Conservation (phyloP, 805 yeast species). For the Kurtzmaniella fragi region DNA sequence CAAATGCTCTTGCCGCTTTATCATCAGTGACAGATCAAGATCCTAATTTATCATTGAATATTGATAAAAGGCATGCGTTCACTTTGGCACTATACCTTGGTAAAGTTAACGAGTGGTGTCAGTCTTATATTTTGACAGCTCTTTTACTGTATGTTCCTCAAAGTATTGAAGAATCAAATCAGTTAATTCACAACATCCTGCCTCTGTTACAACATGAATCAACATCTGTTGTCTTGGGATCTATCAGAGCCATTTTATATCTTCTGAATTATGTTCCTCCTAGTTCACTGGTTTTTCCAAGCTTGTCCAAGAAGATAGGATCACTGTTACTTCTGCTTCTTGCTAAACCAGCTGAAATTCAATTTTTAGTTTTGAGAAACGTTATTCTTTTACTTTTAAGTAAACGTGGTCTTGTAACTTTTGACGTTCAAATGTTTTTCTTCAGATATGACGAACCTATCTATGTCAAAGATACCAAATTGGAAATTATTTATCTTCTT, state of each 20-base stretch:
- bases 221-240: conserved; percentile 73
- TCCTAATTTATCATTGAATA: conserved; percentile 44
- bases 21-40: conserved; percentile 57
- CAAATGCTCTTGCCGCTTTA: conserved; percentile 68
- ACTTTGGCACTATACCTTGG: conserved; percentile 30
- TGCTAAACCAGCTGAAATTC: conserved; percentile 76
- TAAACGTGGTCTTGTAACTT: conserved; percentile 50
- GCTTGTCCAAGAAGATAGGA: conserved; percentile 55
- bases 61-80: conserved; percentile 44
- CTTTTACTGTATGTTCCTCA: conserved; percentile 70
- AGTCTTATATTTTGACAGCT: conserved; percentile 59
- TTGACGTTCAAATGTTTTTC: conserved; percentile 78
- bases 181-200: conserved; percentile 56
- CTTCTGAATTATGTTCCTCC: conserved; percentile 63
- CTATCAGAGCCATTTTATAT: conserved; percentile 69
- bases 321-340: conserved; percentile 63
- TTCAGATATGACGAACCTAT: conserved; percentile 82
- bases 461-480: conserved; percentile 82
- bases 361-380: conserved; percentile 77
- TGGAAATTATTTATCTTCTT: conserved; percentile 77
- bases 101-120: conserved; percentile 64
- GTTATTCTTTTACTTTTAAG: conserved; percentile 69
- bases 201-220: conserved; percentile 79
- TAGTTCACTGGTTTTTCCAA: conserved; percentile 51
- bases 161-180: conserved; percentile 57